These are phyloP conservation scores for Aspergillus nomiae DNA, from an alignment of 2,329 filamentous ascomycete genomes.

Conservation along the genomic window DNA sequence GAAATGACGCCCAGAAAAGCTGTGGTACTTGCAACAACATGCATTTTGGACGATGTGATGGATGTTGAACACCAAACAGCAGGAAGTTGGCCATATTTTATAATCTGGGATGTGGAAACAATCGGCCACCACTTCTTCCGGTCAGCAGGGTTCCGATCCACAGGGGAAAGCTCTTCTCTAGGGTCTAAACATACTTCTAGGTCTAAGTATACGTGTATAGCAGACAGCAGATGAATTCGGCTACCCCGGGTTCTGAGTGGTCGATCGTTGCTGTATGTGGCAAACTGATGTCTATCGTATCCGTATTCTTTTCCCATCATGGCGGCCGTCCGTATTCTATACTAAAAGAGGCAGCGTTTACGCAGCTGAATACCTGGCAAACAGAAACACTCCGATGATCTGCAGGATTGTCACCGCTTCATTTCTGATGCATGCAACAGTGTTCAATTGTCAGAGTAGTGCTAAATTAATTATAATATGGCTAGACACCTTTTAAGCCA, in stretches of 20 bases:
- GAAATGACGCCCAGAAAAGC: not conserved
- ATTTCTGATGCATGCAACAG: not conserved
- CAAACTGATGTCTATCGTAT: not conserved
- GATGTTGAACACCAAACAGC: not conserved
- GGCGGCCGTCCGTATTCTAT: not conserved
- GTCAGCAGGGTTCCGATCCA: not conserved
- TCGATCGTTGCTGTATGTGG: not conserved
- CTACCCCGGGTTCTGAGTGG: not conserved
- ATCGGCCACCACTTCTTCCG: not conserved
- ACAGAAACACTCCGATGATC: not conserved
- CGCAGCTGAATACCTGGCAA: not conserved
- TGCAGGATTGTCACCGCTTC: not conserved
- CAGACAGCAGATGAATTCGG: not conserved
- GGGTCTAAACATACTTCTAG: not conserved
- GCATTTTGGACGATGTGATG: not conserved
- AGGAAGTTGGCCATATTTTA: not conserved
- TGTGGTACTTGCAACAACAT: not conserved
- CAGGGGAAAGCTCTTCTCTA: not conserved
- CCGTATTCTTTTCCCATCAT: not conserved
- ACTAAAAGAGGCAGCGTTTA: not conserved
- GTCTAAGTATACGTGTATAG: too few relatives aligned
- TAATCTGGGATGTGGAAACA: not conserved
- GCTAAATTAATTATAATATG: not conserved
- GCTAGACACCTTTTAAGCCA: too few relatives aligned
- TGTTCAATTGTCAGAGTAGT: not conserved